Evolutionary conservation across 129 eudicot species (phyloP), one percentile per base, ranked within the genome.

Genomic region (Centella asiatica): DNA sequence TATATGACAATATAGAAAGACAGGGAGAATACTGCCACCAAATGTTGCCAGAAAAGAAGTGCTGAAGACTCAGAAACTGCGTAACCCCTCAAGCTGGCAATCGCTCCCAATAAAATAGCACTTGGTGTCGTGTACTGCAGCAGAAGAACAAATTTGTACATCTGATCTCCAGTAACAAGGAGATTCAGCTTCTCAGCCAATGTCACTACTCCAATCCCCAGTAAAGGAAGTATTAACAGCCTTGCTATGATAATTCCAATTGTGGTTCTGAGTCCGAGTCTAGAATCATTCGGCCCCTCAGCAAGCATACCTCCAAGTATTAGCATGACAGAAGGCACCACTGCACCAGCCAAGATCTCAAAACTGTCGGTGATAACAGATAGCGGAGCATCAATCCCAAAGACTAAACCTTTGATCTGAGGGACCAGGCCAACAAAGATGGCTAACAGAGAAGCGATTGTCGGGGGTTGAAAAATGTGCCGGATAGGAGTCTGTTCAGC

Each of bases 61-160:
- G 97, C 93, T 31, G 97, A 90, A 31, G 97, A 89, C 69, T 90
- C 97, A 18, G 80, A 66, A 20, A 86, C 93, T 15, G 95, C 97
- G 57, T 90, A 90, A 15, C 97, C 97, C 67, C 97, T 78, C 70
- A 90, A 81, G 62, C 95, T 90, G 52, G 97, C 93, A 58, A 90
- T 83, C 36, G 97, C 95, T 24, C 97, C 97, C 37, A 90, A 77
- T 74, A 90, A 79, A 28, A 90, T 90, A 19, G 95, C 97, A 51
- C 93, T 90, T 0, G 95, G 97, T 26, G 84, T 90, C 9, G 88
- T 79, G 63, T 90, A 83, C 67, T 90, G 97, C 87, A 90, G 54
- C 72, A 90, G 62, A 72, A 90, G 88, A 68, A 90, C 95, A n/a
- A 90, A 86, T 19, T 46, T 48, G 40, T 72, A 90, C 97, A 90